Percentiles rank a stretch among this genome's conserved stretches.
Evolutionary conservation across 2,329 filamentous ascomycete genomes (phyloP).

Genomic region (Sclerotinia subarctica): DNA sequence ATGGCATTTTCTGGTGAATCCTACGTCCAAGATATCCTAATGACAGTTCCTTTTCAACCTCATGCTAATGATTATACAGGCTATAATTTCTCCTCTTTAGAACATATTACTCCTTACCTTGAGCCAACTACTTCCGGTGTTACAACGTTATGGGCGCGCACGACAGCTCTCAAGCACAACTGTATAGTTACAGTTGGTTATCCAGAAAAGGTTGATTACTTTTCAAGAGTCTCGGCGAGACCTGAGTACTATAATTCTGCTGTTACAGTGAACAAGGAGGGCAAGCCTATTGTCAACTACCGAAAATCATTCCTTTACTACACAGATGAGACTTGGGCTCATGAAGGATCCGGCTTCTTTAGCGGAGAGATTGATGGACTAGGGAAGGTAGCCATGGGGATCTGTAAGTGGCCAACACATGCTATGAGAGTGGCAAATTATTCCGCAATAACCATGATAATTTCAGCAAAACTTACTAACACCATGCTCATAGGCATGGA

Average conservation of each 20-base stretch:
- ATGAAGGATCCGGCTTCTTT: constrained; percentile 55
- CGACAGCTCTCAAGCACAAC: constrained; percentile 60
- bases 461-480: background rate
- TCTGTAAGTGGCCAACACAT: constrained; percentile 46
- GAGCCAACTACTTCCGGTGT: constrained; percentile 65
- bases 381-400: constrained; percentile 55
- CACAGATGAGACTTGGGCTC: constrained; percentile 60
- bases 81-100: constrained; percentile 72
- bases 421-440: constrained; percentile 19
- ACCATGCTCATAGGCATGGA: constrained; percentile 49
- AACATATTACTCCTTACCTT: constrained; percentile 65
- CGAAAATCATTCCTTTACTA: constrained; percentile 58
- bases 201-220: constrained; percentile 62
- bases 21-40: background rate
- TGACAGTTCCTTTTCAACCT: background rate
- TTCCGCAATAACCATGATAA: background rate
- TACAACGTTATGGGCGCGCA: constrained; percentile 68
- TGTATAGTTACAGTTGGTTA: constrained; percentile 72
- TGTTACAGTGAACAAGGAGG: constrained; percentile 55
- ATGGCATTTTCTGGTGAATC: constrained; percentile 66
- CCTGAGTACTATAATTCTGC: constrained; percentile 55
- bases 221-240: constrained; percentile 46
- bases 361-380: constrained; percentile 46
- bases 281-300: constrained; percentile 60
- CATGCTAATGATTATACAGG: constrained; percentile 38